These are phyloP conservation scores for Polyporus arcularius DNA, from an alignment of 768 basidiomycete genomes.

Conservation along the genomic window DNA sequence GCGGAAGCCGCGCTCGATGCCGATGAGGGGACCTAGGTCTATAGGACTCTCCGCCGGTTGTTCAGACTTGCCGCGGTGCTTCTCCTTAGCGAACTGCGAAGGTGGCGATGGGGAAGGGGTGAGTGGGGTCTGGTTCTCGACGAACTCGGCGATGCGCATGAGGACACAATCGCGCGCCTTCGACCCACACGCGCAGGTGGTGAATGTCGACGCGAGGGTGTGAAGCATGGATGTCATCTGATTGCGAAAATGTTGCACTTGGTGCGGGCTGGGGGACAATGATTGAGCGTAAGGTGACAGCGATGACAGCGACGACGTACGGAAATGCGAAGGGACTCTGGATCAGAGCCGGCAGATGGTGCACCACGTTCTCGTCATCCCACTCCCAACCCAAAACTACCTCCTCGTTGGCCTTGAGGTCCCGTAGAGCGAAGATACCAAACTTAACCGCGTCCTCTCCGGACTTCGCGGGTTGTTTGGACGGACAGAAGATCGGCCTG, in stretches of 20 bases:
- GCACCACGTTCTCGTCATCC: conserved; percentile 90
- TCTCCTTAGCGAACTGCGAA: conserved; percentile 20
- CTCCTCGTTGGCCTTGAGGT: conserved; percentile 80
- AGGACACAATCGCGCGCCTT: conserved; percentile 63
- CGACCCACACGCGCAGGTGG: conserved; percentile 73
- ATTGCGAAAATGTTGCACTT: conserved; percentile 53
- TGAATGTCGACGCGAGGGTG: conserved; percentile 67
- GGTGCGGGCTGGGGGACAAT: conserved; percentile 31
- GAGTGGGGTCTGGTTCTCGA: conserved; percentile 42
- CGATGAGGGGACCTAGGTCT: conserved; percentile 68
- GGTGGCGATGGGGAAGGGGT: conserved; percentile 29
- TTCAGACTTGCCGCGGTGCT: conserved; percentile 1
- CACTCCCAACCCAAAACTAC: conserved; percentile 94
- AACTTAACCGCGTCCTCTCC: conserved; percentile 54
- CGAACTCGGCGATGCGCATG: conserved; percentile 64
- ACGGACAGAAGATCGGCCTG: conserved; percentile 42
- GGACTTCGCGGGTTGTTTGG: conserved; percentile 19
- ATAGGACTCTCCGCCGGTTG: conserved; percentile 16
- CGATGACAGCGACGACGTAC: conserved; percentile 40
- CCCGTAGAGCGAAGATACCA: conserved; percentile 76
- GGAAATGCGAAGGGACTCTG: conserved; percentile 56
- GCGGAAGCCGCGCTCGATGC: conserved; percentile 58
- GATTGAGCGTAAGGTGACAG: background rate
- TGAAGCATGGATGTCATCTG: conserved; percentile 75
- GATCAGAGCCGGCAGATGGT: conserved; percentile 70